A percentile compares a stretch with the other conserved stretches of the same genome.
Conservation (phyloP, 768 basidiomycete species). For the Boletus vermiculosoides region DNA sequence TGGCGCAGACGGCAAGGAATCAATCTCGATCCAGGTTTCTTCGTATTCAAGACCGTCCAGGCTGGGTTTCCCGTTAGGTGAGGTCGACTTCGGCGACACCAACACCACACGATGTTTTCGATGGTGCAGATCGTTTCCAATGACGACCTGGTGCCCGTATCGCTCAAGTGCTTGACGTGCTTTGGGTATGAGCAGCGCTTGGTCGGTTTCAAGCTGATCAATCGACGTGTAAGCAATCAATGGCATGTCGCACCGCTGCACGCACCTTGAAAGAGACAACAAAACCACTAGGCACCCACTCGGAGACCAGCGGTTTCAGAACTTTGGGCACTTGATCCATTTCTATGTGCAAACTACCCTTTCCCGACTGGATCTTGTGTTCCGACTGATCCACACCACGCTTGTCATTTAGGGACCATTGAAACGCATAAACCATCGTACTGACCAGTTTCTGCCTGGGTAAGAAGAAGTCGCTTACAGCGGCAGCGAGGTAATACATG, state of each 20-base stretch:
- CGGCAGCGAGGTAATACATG: constrained; percentile 96
- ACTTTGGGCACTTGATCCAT: constrained; percentile 99
- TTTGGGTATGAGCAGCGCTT: constrained; percentile 81
- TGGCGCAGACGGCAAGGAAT: constrained; percentile 35
- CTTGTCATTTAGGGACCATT: not conserved
- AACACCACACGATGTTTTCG: constrained; percentile 93
- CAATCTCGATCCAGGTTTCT: constrained; percentile 67
- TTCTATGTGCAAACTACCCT: constrained; percentile 89
- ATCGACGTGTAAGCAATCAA: constrained; percentile 7
- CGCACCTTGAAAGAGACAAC: constrained; percentile 96
- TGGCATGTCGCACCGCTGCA: not conserved
- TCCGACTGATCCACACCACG: constrained; percentile 59
- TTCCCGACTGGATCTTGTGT: constrained; percentile 98
- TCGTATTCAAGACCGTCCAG: constrained; percentile 38
- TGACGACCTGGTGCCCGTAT: constrained; percentile 96
- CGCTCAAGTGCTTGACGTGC: constrained; percentile 82
- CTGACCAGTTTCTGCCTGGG: constrained; percentile 87
- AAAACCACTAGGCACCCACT: constrained; percentile 89
- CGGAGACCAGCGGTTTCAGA: constrained; percentile 86
- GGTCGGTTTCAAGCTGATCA: constrained; percentile 88
- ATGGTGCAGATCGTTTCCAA: constrained; percentile 91
- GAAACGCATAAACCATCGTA: constrained; percentile 6
- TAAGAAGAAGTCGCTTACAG: constrained; percentile 97
- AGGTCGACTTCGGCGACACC: constrained; percentile 52
- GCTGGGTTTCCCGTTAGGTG: constrained; percentile 6